Evolutionary conservation across 345 rosid genomes (phyloP), one percentile per base, ranked within the genome.

Genomic region (Eucalyptus virginea): DNA sequence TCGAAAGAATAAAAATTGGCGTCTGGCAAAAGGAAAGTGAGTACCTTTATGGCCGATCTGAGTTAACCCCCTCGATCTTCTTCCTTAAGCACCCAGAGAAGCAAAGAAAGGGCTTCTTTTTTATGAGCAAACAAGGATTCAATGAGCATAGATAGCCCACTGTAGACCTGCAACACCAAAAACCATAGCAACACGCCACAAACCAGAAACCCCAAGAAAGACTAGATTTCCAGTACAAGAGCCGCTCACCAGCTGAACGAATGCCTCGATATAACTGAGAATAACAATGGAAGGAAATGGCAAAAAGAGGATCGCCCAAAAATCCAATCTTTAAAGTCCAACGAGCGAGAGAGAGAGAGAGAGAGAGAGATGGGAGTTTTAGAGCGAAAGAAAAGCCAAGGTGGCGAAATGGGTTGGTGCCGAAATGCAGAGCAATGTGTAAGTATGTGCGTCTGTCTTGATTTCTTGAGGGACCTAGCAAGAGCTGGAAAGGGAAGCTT

Each of bases 401-500:
- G 90, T 90, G 90, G 94, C 92, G 47, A 77, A 77, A 77, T 77
- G 47, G 83, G 83, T 77, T 77, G 88, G 87, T 54, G 92, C 90
- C 91, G 91, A 94, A 96, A 93, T 93, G 97, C 95, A 94, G 95
- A 95, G 93, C 94, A 51, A 86, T 87, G 92, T 86, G 89, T 3
- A 15, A 65, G 37, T n/a, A n/a, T 23, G 47, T 69, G 77, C 60
- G 90, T 65, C 52, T 52, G 51, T 30, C 15, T 58, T 48, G 90
- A 50, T 72, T 86, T 87, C 86, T 89, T 86, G 91, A 90, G 81
- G 92, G 92, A 44, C 92, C 93, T 92, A 81, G 62, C 87, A 48
- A 86, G 91, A 92, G 96, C 93, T 92, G 95, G 94, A 93, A 94
- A 93, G 95, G 96, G 91, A 96, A 93, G 96, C 97, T 96, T 95